Conservation (phyloP, 2,329 filamentous ascomycete genomes). For the Clonostachys rosea region DNA sequence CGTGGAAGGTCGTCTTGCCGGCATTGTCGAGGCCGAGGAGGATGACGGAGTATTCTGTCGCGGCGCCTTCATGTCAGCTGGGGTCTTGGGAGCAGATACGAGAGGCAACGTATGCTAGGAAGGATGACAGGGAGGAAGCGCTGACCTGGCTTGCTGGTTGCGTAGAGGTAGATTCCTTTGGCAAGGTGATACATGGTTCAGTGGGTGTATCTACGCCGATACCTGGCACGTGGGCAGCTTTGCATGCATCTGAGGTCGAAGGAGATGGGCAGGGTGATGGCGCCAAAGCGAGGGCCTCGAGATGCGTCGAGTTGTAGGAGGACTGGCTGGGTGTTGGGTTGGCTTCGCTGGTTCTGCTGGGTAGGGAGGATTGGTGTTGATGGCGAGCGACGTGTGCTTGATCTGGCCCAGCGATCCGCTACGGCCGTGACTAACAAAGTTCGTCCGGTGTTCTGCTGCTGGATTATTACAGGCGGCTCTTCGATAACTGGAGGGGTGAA, state of each 20-base stretch:
- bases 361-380: no score
- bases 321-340: neutral
- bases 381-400: no score
- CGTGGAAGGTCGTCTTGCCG: slow-evolving; percentile 96
- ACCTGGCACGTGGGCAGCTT: neutral
- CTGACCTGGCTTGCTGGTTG: slow-evolving; percentile 90
- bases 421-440: no score
- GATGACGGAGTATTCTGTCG: slow-evolving; percentile 88
- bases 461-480: no score
- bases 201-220: neutral
- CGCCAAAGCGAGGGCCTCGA: neutral
- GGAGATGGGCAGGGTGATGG: no score
- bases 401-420: no score
- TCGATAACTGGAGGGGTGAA: no score
- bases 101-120: slow-evolving; percentile 3
- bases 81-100: neutral
- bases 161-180: slow-evolving; percentile 91
- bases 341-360: no score
- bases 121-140: slow-evolving; percentile 4
- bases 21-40: slow-evolving; percentile 97
- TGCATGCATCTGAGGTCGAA: no score
- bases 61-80: slow-evolving; percentile 1
- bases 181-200: slow-evolving; percentile 87
- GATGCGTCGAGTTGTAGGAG: neutral
- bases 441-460: no score